Evolutionary conservation across 257 asterid species (phyloP).

Genomic region (Primulina tabacum): DNA sequence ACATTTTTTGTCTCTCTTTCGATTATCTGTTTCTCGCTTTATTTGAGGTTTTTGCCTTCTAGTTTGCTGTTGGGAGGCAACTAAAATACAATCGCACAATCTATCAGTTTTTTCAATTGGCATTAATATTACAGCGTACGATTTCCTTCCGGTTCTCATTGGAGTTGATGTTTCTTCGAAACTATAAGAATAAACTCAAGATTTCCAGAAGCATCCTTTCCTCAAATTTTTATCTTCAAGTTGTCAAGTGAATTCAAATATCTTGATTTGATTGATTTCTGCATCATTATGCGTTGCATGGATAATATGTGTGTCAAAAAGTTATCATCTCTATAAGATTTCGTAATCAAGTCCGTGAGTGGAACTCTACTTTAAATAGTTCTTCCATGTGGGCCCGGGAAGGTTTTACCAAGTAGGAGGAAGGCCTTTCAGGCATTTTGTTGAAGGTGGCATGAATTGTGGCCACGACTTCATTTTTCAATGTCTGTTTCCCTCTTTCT

Average conservation of each 20-base stretch:
- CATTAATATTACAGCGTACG: not conserved
- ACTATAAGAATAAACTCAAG: not conserved
- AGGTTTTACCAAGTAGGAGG: not conserved
- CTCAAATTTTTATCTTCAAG: not conserved
- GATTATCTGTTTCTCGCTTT: constrained; percentile 12
- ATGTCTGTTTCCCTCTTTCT: too few species aligned
- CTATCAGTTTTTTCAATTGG: not conserved
- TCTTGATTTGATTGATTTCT: too few species aligned
- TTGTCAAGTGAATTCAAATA: not conserved
- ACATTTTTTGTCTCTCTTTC: constrained; percentile 55
- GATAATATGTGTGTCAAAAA: too few species aligned
- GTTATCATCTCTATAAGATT: too few species aligned
- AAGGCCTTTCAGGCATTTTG: not conserved
- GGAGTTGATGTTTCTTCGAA: not conserved
- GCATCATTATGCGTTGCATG: too few species aligned
- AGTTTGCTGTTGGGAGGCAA: constrained; percentile 12
- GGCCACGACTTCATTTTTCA: too few species aligned
- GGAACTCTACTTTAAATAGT: too few species aligned
- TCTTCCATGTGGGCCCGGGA: not conserved
- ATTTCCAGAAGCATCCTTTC: not conserved
- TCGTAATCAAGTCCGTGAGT: too few species aligned
- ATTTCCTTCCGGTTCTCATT: not conserved
- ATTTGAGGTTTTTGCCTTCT: not conserved
- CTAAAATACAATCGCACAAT: not conserved
- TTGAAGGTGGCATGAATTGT: not conserved